Conservation (phyloP, 352 stramenopile species). For the Blastocystis sp. region DNA sequence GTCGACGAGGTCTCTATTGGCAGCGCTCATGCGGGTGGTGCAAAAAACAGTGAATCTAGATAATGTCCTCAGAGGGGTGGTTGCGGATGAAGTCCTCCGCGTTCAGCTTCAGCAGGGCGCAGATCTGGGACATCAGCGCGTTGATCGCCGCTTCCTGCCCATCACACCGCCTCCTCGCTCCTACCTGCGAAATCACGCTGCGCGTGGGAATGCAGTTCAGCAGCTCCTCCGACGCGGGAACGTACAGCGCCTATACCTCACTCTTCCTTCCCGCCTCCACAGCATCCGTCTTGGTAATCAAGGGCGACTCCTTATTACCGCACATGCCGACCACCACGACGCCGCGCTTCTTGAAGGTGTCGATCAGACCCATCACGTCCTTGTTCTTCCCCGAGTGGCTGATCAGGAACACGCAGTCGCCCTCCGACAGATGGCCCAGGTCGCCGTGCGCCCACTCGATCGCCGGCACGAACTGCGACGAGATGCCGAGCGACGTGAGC, state of each 20-base stretch:
- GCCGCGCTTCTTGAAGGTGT: conserved; percentile 40
- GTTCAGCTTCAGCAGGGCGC: conserved; percentile 15
- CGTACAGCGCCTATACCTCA: conserved; percentile 29
- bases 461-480: conserved; percentile 69
- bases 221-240: conserved; percentile 32
- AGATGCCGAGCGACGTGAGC: conserved; percentile 69
- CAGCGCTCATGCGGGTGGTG: background rate
- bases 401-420: conserved; percentile 69
- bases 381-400: conserved; percentile 69
- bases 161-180: background rate
- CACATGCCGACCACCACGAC: conserved; percentile 57
- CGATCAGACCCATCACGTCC: conserved; percentile 64
- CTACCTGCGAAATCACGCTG: conserved; percentile 43
- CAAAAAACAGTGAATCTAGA: conserved; percentile 5
- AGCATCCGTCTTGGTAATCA: conserved; percentile 44
- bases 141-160: conserved; percentile 40
- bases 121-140: conserved; percentile 59
- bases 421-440: conserved; percentile 61
- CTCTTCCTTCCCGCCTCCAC: background rate
- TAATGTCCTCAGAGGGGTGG: conserved; percentile 37
- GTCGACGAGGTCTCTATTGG: conserved; percentile 39
- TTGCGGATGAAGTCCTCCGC: conserved; percentile 47
- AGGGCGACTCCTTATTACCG: conserved; percentile 31
- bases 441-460: conserved; percentile 71
- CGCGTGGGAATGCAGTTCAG: conserved; percentile 51